These are phyloP conservation scores for Camillea tinctor DNA, from an alignment of 2,329 filamentous ascomycete genomes.

Conservation along the genomic window DNA sequence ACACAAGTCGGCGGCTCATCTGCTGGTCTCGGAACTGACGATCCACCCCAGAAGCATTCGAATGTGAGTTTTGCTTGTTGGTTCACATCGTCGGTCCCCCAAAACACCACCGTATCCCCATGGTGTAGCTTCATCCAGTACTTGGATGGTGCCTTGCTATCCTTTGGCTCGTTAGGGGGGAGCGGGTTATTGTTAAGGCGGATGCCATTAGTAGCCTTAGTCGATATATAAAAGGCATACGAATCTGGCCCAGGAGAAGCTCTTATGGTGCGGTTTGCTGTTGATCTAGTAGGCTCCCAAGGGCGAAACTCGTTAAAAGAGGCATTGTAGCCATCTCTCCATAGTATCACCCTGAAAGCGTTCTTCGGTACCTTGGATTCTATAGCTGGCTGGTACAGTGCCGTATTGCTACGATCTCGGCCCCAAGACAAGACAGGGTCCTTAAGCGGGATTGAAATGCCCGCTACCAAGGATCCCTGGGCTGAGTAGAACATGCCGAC, in stretches of 20 bases:
- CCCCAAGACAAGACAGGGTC: slow-evolving; percentile 75
- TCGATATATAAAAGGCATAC: slow-evolving; percentile 72
- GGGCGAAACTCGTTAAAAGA: slow-evolving; percentile 52
- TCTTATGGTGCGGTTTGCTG: slow-evolving; percentile 34
- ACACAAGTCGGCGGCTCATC: slow-evolving; percentile 39
- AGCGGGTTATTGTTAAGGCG: slow-evolving; percentile 72
- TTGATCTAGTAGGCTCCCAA: slow-evolving; percentile 51
- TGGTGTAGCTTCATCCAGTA: slow-evolving; percentile 70
- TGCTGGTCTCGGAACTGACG: slow-evolving; percentile 40
- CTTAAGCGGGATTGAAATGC: slow-evolving; percentile 64
- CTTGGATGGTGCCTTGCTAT: slow-evolving; percentile 53
- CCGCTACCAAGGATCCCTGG: slow-evolving; percentile 61
- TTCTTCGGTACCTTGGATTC: slow-evolving; percentile 79
- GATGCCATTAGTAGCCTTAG: slow-evolving; percentile 75
- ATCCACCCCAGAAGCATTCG: slow-evolving; percentile 56
- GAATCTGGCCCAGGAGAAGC: slow-evolving; percentile 43
- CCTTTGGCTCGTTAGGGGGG: slow-evolving; percentile 52
- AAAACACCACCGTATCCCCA: slow-evolving; percentile 76
- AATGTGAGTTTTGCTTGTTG: slow-evolving; percentile 48
- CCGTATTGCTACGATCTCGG: slow-evolving; percentile 65
- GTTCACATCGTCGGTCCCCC: slow-evolving; percentile 46
- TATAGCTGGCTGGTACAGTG: slow-evolving; percentile 58
- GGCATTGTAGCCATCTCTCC: slow-evolving; percentile 63
- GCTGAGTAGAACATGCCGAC: slow-evolving; percentile 68
- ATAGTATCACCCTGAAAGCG: slow-evolving; percentile 75